Base-by-base conservation (phyloP, 345 rosid species). In the Citropsis articulata region DNA sequence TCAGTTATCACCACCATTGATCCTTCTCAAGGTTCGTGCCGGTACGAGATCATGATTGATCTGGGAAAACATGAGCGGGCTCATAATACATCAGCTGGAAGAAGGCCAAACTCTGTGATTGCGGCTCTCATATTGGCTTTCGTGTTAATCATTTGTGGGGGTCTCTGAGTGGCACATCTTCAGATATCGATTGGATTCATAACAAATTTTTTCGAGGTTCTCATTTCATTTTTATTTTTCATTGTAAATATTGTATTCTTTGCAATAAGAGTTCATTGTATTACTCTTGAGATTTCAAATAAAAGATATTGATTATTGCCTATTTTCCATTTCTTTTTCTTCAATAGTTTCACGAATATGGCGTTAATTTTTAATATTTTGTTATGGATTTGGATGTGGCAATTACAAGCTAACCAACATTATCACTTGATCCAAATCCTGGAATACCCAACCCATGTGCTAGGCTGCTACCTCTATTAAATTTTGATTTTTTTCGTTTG, bases 31-130 rank as follows among this genome's bases (percentile, higher is more conserved):
- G 88, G 62, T 0, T 42, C 88, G 33, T 93, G 98, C 77, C 75
- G 90, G 69, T 93, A 86, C 73, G 87, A 88, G 77, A 83, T 91
- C 72, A 87, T 91, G 87, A 93, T 93, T 40, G 90, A 90, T 66
- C 57, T 77, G 18, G 84, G 80, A 5, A 88, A 78, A 42, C 92
- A 87, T 4, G 85, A 81, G 75, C 33, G 22, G 40, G 59, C 28
- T 16, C 64, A 83, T 13, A 66, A 82, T 6, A 76, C 38, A 65
- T 80, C 66, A 12, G 83, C 87, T 1, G 79, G 71, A 36, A 73
- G 73, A 63, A 66, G 57, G 21, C 69, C 30, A 27, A 33, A 56
- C 72, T 24, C 70, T 1, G 24, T 67, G 19, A 27, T 53, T 50
- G 22, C 69, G 77, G 53, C 78, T 16, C 74, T 82, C 63, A 1